Evolutionary conservation across 2,329 filamentous ascomycete species (phyloP).

Genomic region (Microdochium nivale): DNA sequence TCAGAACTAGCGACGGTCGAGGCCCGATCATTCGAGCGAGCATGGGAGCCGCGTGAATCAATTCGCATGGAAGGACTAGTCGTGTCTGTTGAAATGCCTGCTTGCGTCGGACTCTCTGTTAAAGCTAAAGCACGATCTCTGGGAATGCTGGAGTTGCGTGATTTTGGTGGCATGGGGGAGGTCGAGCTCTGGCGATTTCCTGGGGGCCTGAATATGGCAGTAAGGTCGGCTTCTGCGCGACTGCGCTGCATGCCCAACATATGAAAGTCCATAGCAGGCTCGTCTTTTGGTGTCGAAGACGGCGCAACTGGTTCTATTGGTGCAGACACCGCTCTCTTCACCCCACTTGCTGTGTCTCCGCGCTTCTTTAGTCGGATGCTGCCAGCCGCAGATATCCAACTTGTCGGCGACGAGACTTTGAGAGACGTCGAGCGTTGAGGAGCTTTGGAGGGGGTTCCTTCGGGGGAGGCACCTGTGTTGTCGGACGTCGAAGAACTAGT

Average conservation of each 20-base stretch:
- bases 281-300: conserved; percentile 10
- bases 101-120: neutral
- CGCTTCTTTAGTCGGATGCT: conserved; percentile 50
- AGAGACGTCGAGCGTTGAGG: conserved; percentile 48
- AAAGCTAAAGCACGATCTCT: conserved; percentile 26
- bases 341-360: conserved; percentile 29
- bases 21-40: conserved; percentile 38
- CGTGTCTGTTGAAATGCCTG: conserved; percentile 1
- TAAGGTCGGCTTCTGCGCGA: conserved; percentile 18
- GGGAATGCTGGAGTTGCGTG: conserved; percentile 45
- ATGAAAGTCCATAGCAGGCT: conserved; percentile 17
- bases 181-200: conserved; percentile 36
- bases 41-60: conserved; percentile 17
- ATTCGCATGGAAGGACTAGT: conserved; percentile 10
- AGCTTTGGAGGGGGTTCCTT: conserved; percentile 33
- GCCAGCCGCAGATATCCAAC: conserved; percentile 47
- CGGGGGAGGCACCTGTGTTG: conserved; percentile 16
- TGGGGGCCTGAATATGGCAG: conserved; percentile 18
- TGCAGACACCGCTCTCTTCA: conserved; percentile 45
- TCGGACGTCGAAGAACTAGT: conserved; percentile 10
- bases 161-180: conserved; percentile 47
- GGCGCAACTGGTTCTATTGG: conserved; percentile 25
- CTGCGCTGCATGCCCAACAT: conserved; percentile 15
- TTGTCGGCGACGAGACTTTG: conserved; percentile 47
- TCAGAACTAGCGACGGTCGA: conserved; percentile 65